phyloP scores from a whole-genome alignment of 2,329 filamentous ascomycete species.

The Trichoderma semiorbis region DNA sequence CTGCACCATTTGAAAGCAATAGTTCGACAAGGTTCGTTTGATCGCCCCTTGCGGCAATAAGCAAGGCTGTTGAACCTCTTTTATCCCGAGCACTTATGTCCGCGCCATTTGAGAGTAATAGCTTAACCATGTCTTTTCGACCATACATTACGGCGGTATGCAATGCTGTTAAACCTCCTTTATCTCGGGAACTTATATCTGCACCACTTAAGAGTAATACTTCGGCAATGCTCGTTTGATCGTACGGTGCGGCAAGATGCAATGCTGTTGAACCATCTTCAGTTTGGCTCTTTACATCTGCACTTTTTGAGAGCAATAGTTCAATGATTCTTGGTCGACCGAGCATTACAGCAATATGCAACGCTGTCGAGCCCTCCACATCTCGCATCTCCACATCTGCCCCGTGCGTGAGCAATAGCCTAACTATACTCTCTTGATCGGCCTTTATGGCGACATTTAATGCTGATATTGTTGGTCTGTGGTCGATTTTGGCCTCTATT shows the following conservation, averaged over 20 bases:
- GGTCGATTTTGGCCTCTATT: not conserved
- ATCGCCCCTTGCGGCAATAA: not conserved
- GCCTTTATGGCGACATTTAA: not conserved
- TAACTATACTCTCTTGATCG: not conserved
- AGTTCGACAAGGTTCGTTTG: not conserved
- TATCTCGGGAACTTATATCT: accelerated
- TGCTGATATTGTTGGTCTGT: not conserved
- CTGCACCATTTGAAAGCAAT: not conserved
- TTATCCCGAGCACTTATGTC: not conserved
- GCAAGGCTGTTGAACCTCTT: not conserved
- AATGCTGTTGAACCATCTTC: too few species aligned
- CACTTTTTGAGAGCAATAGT: not conserved
- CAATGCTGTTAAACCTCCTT: not conserved
- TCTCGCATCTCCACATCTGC: not conserved
- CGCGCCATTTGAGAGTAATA: not conserved
- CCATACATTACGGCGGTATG: not conserved
- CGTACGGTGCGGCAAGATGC: too few species aligned
- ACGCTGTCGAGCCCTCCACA: not conserved
- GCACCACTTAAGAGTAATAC: not conserved
- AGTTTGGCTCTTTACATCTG: too few species aligned
- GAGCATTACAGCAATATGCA: not conserved
- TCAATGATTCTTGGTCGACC: not conserved
- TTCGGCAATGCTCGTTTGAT: too few species aligned
- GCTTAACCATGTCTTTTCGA: too few species aligned
- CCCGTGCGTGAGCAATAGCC: not conserved